phyloP scores from a whole-genome alignment of 1,139 yeast species.

The Hansenula anomala region DNA sequence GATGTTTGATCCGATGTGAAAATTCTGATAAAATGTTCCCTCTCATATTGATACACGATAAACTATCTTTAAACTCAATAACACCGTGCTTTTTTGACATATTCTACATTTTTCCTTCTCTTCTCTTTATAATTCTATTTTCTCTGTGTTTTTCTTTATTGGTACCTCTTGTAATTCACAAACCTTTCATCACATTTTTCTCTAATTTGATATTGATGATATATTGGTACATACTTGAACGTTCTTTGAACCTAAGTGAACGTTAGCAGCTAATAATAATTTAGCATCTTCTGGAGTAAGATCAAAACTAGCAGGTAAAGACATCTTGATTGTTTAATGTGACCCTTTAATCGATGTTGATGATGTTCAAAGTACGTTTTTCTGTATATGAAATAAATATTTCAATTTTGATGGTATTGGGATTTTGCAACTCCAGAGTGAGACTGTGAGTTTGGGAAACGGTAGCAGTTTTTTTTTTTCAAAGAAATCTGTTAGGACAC shows the following conservation, averaged over 20 bases:
- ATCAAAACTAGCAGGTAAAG: slow-evolving; percentile 85
- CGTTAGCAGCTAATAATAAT: slow-evolving; percentile 99
- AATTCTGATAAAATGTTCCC: too few relatives aligned
- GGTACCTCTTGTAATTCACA: too few relatives aligned
- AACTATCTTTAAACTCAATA: too few relatives aligned
- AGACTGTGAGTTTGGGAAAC: slow-evolving; percentile 1
- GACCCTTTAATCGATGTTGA: slow-evolving; percentile 3
- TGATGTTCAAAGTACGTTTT: neutral
- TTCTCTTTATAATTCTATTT: neutral
- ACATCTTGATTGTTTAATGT: slow-evolving; percentile 41
- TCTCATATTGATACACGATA: too few relatives aligned
- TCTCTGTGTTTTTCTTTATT: neutral
- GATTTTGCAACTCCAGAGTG: neutral
- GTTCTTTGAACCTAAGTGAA: slow-evolving; percentile 99
- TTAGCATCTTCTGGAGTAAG: slow-evolving; percentile 99
- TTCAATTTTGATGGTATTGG: slow-evolving; percentile 3
- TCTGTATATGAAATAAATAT: slow-evolving; percentile 1
- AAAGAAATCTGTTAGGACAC: too few relatives aligned
- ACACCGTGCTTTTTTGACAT: too few relatives aligned
- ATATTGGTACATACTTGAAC: slow-evolving; percentile 82
- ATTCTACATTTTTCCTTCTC: neutral
- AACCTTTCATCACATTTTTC: neutral
- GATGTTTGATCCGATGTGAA: too few relatives aligned
- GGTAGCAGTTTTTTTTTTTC: neutral
- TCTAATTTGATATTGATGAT: neutral